These are phyloP conservation scores for Aspergillus oerlinghausenensis DNA, from an alignment of 2,329 filamentous ascomycete species.

Conservation along the genomic window DNA sequence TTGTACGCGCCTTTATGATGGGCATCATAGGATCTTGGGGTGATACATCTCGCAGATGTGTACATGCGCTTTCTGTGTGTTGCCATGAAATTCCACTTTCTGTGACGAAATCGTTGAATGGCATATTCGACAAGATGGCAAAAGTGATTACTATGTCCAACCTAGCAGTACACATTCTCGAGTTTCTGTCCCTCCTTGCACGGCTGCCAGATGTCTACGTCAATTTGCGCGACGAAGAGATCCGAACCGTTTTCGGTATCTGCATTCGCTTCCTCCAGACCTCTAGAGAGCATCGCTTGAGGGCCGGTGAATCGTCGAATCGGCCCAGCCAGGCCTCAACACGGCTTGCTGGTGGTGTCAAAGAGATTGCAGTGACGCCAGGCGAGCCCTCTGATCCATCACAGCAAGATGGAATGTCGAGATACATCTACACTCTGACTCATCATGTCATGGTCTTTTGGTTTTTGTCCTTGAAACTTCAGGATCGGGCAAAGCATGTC, in stretches of 20 bases:
- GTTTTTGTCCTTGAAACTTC: constrained; percentile 85
- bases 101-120: constrained; percentile 77
- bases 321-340: constrained; percentile 34
- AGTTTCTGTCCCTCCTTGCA: constrained; percentile 87
- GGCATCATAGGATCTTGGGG: constrained; percentile 76
- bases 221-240: constrained; percentile 88
- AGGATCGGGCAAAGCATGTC: constrained; percentile 77
- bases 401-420: constrained; percentile 70
- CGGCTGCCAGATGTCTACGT: constrained; percentile 78
- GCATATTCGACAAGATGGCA: constrained; percentile 87
- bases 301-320: constrained; percentile 26
- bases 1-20: constrained; percentile 79
- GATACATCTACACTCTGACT: constrained; percentile 89
- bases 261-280: constrained; percentile 92
- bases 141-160: constrained; percentile 92
- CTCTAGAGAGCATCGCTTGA: constrained; percentile 59
- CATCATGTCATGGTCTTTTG: constrained; percentile 96
- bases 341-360: constrained; percentile 41
- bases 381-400: constrained; percentile 34
- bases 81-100: constrained; percentile 90
- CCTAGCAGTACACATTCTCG: constrained; percentile 89
- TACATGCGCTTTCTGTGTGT: constrained; percentile 90
- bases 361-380: constrained; percentile 35
- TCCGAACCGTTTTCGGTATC: constrained; percentile 89
- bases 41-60: constrained; percentile 83